phyloP scores from a whole-genome alignment of 306 rosid genomes.

The Rubus parviflorus region DNA sequence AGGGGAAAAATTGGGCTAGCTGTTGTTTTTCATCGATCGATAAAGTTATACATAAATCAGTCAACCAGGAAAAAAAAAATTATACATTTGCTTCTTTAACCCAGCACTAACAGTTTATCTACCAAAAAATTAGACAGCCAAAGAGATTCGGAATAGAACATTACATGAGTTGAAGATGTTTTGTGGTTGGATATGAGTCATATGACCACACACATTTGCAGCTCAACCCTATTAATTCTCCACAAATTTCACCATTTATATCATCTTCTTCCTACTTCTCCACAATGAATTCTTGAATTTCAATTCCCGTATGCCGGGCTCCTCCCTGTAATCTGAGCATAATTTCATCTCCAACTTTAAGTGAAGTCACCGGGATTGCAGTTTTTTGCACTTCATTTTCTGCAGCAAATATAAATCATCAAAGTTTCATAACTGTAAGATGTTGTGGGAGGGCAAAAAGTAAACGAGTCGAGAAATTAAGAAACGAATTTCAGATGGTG shows the following conservation, averaged over 20 bases:
- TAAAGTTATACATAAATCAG: neutral
- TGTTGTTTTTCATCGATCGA: neutral
- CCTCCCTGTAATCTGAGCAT: slow-evolving; percentile 77
- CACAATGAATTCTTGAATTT: slow-evolving; percentile 87
- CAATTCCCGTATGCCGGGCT: slow-evolving; percentile 91
- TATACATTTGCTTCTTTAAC: neutral
- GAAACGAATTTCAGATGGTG: slow-evolving; percentile 1
- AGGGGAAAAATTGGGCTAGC: neutral
- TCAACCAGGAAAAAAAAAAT: neutral
- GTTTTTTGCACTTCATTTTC: slow-evolving; percentile 41
- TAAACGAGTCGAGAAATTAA: neutral
- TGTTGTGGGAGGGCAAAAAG: slow-evolving; percentile 16
- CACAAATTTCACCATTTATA: slow-evolving; percentile 25
- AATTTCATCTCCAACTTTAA: slow-evolving; percentile 75
- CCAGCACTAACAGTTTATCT: neutral
- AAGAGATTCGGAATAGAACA: neutral
- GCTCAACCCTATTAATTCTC: slow-evolving; percentile 9
- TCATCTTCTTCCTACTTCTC: slow-evolving; percentile 54
- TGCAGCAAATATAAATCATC: slow-evolving; percentile 22
- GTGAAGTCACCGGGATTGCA: slow-evolving; percentile 71
- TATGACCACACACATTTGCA: slow-evolving; percentile 3
- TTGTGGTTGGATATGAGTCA: neutral
- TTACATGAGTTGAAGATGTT: neutral
- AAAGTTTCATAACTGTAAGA: slow-evolving; percentile 5
- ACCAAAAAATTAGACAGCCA: neutral